A percentile compares a stretch with the other conserved stretches of the same genome.
phyloP scores from a whole-genome alignment of 1,284 basidiomycete genomes.

The Garcileccinum viscosum region DNA sequence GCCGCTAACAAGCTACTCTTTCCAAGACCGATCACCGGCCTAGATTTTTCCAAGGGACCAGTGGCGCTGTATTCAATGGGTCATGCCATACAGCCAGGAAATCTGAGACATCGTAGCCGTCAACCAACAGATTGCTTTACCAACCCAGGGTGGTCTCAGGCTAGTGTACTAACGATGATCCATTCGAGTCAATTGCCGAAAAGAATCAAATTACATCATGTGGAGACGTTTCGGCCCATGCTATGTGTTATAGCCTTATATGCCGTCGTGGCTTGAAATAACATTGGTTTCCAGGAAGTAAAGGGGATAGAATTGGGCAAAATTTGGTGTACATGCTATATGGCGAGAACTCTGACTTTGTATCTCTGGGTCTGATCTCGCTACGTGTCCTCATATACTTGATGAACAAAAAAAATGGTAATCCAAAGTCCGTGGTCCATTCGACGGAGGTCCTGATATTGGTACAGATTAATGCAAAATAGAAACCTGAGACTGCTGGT shows the following conservation, averaged over 20 bases:
- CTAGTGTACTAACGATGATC: too few species aligned
- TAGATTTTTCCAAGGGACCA: not conserved
- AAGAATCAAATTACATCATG: not conserved
- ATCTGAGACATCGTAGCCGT: not conserved
- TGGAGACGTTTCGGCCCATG: too few species aligned
- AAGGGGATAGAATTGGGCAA: not conserved
- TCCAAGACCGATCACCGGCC: not conserved
- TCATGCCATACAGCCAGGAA: too few species aligned
- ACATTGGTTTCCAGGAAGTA: not conserved
- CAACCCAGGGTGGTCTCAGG: too few species aligned
- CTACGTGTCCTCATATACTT: not conserved
- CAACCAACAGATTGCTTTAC: not conserved
- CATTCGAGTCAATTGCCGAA: not conserved
- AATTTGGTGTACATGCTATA: not conserved
- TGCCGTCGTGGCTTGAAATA: not conserved
- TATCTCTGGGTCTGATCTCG: not conserved
- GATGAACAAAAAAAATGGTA: not conserved
- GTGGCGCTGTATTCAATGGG: too few species aligned
- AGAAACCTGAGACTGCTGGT: not conserved
- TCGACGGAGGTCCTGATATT: not conserved
- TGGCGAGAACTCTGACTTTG: not conserved
- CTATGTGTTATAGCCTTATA: too few species aligned
- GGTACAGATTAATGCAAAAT: not conserved
- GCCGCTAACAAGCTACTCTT: too few species aligned
- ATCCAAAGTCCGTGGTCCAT: not conserved